phyloP scores from a whole-genome alignment of 2,329 filamentous ascomycete genomes.

The Sphaceloma murrayae region DNA sequence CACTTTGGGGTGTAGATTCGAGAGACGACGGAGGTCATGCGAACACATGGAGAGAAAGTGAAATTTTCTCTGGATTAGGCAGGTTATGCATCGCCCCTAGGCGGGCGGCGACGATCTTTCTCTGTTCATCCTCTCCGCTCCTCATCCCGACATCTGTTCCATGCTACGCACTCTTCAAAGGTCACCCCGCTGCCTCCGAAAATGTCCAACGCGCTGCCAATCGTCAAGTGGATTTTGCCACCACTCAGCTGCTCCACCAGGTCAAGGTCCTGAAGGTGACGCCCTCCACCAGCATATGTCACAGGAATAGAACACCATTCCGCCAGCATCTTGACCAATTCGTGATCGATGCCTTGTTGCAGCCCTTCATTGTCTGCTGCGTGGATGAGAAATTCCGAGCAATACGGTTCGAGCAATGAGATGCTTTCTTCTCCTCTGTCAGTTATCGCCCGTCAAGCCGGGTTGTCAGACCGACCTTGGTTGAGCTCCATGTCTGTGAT shows the following conservation, averaged over 20 bases:
- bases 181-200: conserved; percentile 83
- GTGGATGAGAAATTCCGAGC: conserved; percentile 93
- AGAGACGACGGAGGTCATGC: not conserved
- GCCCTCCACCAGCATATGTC: conserved; percentile 92
- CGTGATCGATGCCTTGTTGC: conserved; percentile 81
- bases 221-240: conserved; percentile 84
- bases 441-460: not conserved
- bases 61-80: not conserved
- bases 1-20: no score
- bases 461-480: conserved; percentile 49
- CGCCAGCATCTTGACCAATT: conserved; percentile 65
- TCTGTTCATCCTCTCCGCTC: conserved; percentile 9
- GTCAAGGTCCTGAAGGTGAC: conserved; percentile 71
- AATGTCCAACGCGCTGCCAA: conserved; percentile 90
- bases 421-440: conserved; percentile 58
- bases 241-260: conserved; percentile 67
- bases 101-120: no score
- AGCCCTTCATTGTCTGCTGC: conserved; percentile 94
- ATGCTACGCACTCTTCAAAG: conserved; percentile 79
- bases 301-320: conserved; percentile 87
- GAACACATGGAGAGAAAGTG: conserved; percentile 4
- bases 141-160: conserved; percentile 49
- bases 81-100: no score
- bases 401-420: conserved; percentile 72
- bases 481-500: conserved; percentile 94